Conservation (phyloP, 768 basidiomycete species). For the Lactarius akahatsu region DNA sequence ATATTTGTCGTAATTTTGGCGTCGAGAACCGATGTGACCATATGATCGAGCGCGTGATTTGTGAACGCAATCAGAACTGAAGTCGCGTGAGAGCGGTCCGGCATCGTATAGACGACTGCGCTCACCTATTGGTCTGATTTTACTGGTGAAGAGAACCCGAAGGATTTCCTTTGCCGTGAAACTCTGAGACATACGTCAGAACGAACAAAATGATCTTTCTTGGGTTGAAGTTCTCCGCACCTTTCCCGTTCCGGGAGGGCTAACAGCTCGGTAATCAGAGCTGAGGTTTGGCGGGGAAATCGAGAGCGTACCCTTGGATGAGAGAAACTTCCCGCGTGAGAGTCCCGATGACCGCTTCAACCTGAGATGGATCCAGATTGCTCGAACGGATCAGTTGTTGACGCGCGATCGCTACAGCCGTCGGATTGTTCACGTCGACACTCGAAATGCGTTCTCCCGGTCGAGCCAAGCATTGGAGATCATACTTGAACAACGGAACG, state of each 20-base stretch:
- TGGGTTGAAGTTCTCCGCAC: conserved; percentile 35
- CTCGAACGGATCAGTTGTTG: conserved; percentile 48
- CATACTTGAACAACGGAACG: conserved; percentile 53
- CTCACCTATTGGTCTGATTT: conserved; percentile 50
- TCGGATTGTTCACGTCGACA: conserved; percentile 42
- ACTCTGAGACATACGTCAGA: conserved; percentile 40
- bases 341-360: conserved; percentile 62
- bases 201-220: background rate
- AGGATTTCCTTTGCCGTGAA: conserved; percentile 70
- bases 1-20: conserved; percentile 60
- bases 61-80: conserved; percentile 61
- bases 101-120: background rate
- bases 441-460: conserved; percentile 38
- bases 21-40: conserved; percentile 64
- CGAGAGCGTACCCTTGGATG: conserved; percentile 62
- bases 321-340: conserved; percentile 60
- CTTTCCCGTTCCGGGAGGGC: conserved; percentile 81
- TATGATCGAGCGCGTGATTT: conserved; percentile 77
- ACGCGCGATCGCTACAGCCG: conserved; percentile 49
- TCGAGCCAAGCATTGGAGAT: conserved; percentile 50
- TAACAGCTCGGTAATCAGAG: conserved; percentile 30
- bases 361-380: conserved; percentile 68
- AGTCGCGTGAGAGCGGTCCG: background rate
- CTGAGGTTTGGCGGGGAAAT: background rate
- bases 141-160: conserved; percentile 57